Base-by-base conservation (phyloP, 1,139 yeast genomes). In the Diutina mesorugosa region DNA sequence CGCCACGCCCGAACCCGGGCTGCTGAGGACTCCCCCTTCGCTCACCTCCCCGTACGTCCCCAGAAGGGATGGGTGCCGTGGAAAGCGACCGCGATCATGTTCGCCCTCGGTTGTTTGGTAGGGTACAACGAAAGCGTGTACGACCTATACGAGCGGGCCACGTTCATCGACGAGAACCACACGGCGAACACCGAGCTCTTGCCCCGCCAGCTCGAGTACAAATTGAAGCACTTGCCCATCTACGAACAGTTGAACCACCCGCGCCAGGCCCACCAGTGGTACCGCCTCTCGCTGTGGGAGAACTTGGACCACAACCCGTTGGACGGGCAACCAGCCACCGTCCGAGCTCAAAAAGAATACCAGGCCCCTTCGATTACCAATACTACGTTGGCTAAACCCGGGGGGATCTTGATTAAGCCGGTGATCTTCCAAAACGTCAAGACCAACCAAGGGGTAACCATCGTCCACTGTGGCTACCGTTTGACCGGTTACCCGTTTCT, bases 401-500 rank as follows among this genome's bases (percentile, higher is more conserved):
- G 97, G 3, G 96, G 91, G 0, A 78, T 90, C 57, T 78, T 90
- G 8, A 78, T 88, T 53, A 80, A 84, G 54, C 96, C 96, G 2
- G 74, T 83, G 28, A 77, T 86, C 18, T 90, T 87, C 65, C 81
- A 83, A 60, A 83, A 87, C 61, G 63, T 71, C 8, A 72, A 71
- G 45, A 79, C 83, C 2, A 76, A 80, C 58, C 85, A 88, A 59
- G 78, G 86, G 0, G 78, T 87, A 0, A 79, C 90, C 0, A 76
- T 87, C 3, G 76, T 89, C 32, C 96, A 90, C 67, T 77, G 87
- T 55, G 98, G 98, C 0, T 82, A 85, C 65, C 79, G 79, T 60
- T 70, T 90, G 46, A 84, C 95, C 55, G 98, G 98, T 2, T 90
- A 86, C 66, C 97, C 97, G 1, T 84, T 88, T 62, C 72, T 91